Conservation (phyloP, 495 filamentous ascomycete genomes). For the Aspergillus diversus region DNA sequence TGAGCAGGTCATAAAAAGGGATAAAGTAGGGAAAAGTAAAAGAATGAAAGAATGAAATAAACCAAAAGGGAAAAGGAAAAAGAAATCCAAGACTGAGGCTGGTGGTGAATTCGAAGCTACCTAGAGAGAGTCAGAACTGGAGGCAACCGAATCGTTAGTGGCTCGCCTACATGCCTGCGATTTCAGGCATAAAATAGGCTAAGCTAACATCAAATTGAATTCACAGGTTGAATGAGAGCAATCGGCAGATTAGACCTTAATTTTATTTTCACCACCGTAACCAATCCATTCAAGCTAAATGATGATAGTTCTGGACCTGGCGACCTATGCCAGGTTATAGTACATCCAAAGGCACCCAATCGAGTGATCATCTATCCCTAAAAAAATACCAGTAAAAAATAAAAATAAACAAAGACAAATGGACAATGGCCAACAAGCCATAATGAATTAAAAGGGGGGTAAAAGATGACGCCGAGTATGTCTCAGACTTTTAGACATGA, state of each 20-base stretch:
- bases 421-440: conserved; percentile 14
- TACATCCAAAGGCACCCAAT: conserved; percentile 20
- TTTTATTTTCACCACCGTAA: background rate
- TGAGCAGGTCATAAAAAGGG: background rate
- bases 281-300: conserved; percentile 4
- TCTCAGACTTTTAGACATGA: conserved; percentile 28
- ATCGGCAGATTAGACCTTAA: background rate
- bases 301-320: background rate
- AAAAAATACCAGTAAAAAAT: conserved; percentile 10
- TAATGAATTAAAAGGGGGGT: conserved; percentile 19
- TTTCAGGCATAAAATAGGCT: background rate
- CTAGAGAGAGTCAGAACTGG: no score
- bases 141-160: background rate
- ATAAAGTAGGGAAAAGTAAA: background rate
- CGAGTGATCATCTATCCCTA: conserved; percentile 28
- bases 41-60: background rate
- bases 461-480: conserved; percentile 25
- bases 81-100: background rate
- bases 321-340: conserved; percentile 16
- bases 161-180: background rate
- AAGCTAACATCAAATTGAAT: background rate
- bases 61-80: background rate
- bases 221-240: no score
- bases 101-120: no score
- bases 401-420: conserved; percentile 7